Percentiles rank a stretch among this genome's conserved stretches.
Evolutionary conservation across 768 basidiomycete species (phyloP).

Genomic region (Tulasnella calospora): DNA sequence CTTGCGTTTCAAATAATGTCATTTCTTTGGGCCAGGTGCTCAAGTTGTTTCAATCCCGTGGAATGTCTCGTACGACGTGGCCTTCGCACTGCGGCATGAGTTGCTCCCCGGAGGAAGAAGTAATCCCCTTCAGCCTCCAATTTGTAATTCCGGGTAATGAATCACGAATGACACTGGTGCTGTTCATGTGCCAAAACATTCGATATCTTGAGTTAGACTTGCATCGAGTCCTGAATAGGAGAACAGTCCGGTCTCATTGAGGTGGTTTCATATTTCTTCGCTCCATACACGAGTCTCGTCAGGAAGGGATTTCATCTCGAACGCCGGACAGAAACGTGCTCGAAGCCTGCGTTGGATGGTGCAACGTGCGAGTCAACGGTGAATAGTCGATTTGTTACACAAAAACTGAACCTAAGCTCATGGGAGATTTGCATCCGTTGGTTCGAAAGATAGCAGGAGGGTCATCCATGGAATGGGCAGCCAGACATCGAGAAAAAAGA

Average conservation of each 20-base stretch:
- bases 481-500: not conserved
- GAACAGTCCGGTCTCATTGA: not conserved
- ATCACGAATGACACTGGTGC: not conserved
- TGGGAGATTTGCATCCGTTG: not conserved
- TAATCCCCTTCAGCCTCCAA: not conserved
- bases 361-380: not conserved
- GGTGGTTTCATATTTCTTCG: not conserved
- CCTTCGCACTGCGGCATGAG: not conserved
- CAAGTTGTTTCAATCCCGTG: not conserved
- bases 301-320: not conserved
- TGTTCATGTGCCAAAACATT: not conserved
- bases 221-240: not conserved
- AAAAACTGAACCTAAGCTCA: not conserved
- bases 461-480: not conserved
- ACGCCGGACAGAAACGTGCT: conserved; percentile 3
- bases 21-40: not conserved
- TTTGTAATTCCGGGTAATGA: conserved; percentile 5
- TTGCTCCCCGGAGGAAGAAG: not conserved
- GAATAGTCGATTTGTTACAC: not conserved
- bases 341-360: not conserved
- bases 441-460: not conserved
- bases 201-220: not conserved
- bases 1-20: not conserved
- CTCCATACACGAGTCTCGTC: not conserved
- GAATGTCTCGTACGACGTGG: not conserved